Evolutionary conservation across 768 basidiomycete species (phyloP).

Genomic region (Boletus patriciae): DNA sequence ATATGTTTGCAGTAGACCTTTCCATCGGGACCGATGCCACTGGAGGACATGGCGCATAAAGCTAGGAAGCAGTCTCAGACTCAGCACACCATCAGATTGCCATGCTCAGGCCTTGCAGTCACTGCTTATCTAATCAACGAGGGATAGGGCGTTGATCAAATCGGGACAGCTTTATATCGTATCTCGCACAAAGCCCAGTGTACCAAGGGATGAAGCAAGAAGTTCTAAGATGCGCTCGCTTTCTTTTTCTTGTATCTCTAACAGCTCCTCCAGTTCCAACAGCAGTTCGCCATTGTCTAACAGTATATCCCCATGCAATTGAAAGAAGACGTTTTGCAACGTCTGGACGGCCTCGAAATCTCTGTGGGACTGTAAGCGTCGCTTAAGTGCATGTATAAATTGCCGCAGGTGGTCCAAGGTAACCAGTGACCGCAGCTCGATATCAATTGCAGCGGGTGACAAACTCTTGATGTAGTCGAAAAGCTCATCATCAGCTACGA

Average conservation of each 20-base stretch:
- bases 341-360: constrained; percentile 98
- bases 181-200: constrained; percentile 73
- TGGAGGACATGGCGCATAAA: constrained; percentile 19
- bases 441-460: constrained; percentile 87
- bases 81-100: neutral
- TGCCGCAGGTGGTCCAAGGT: constrained; percentile 58
- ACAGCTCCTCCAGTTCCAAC: constrained; percentile 54
- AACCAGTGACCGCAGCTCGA: constrained; percentile 81
- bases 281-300: constrained; percentile 68
- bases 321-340: constrained; percentile 79
- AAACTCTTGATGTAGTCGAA: constrained; percentile 83
- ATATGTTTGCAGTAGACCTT: constrained; percentile 42
- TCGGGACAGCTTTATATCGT: constrained; percentile 39
- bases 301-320: constrained; percentile 80
- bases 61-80: neutral
- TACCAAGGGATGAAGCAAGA: constrained; percentile 71
- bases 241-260: constrained; percentile 70
- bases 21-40: constrained; percentile 27
- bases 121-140: constrained; percentile 28
- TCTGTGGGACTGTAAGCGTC: constrained; percentile 70
- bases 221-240: constrained; percentile 75
- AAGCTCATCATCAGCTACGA: constrained; percentile 68
- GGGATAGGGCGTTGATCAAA: neutral
- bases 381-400: constrained; percentile 75
- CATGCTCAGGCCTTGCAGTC: neutral